Evolutionary conservation across 352 stramenopile species (phyloP), one percentile per base, ranked within the genome.

Genomic region (Phytophthora capsici): DNA sequence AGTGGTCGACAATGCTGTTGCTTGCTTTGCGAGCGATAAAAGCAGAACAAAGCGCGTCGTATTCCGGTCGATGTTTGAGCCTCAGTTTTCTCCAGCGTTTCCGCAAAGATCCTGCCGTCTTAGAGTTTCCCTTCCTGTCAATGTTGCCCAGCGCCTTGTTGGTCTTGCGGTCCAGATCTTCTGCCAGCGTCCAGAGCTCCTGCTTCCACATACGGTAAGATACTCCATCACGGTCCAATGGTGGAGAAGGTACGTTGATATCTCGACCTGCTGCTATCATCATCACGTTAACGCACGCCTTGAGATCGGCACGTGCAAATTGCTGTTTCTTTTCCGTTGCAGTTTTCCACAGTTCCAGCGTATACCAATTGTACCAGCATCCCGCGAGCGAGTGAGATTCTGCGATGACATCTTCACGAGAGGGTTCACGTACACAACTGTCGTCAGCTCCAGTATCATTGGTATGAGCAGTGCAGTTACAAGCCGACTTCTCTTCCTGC

Each of bases 231-330:
- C 16, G 45, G 7, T 57, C 19, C 8, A 58, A 16, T 2, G 45
- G 44, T 13, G 20, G 4, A 1, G 12, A n/a, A 36, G 45, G 57
- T 57, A 64, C 5, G 16, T 38, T 8, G 3, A 64, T 13, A 16
- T 59, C 22, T n/a, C 6, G 9, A 1, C 44, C 44, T 34, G 17
- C 28, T 20, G 41, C 14, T 1, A 61, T 37, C 1, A 50, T 32
- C 53, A 69, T 63, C 20, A 68, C 58, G n/a, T 55, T 69, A 12
- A 63, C 23, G 38, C 37, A 51, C n/a, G n/a, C n/a, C n/a, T n/a
- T n/a, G n/a, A n/a, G n/a, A n/a, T n/a, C n/a, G n/a, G n/a, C n/a
- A n/a, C n/a, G n/a, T n/a, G n/a, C n/a, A n/a, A n/a, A n/a, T n/a
- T n/a, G n/a, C n/a, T n/a, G n/a, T 32, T 63, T 63, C 16, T 59